These are phyloP conservation scores for Alectoria sarmentosa DNA, from an alignment of 495 filamentous ascomycete genomes.

Conservation along the genomic window DNA sequence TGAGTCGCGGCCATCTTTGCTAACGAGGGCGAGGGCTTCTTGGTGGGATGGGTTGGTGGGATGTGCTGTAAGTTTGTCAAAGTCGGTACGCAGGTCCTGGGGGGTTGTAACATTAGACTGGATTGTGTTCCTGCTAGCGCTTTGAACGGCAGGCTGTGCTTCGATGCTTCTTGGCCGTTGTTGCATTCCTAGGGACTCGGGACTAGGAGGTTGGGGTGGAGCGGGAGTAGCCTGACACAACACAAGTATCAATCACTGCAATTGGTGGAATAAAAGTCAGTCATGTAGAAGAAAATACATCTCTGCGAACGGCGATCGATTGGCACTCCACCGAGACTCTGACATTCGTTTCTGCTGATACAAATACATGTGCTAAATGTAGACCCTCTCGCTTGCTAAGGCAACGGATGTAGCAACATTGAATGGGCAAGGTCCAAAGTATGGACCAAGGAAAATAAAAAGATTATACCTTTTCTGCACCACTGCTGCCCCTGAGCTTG, in stretches of 20 bases:
- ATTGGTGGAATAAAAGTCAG: constrained; percentile 16
- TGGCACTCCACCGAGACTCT: constrained; percentile 7
- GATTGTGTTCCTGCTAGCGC: neutral
- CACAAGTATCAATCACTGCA: constrained; percentile 29
- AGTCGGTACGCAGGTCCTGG: neutral
- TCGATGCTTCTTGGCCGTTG: constrained; percentile 15
- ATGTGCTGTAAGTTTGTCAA: neutral
- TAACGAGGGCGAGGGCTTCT: neutral
- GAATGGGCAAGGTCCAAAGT: constrained; percentile 6
- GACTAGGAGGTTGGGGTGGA: constrained; percentile 8
- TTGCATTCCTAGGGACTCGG: constrained; percentile 23
- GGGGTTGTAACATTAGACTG: neutral
- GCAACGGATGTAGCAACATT: constrained; percentile 16
- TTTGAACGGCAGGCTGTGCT: constrained; percentile 1
- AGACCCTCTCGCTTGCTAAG: constrained; percentile 25
- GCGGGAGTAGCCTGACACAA: constrained; percentile 26
- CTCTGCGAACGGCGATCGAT: constrained; percentile 11
- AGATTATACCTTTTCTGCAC: constrained; percentile 68
- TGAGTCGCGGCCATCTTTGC: neutral
- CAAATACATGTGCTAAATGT: constrained; percentile 20
- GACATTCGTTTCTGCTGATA: constrained; percentile 14
- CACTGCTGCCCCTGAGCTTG: constrained; percentile 60
- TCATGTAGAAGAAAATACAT: constrained; percentile 13
- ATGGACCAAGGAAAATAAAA: constrained; percentile 30
- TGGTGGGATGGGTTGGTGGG: neutral